These are phyloP conservation scores for Parachaetomium inaequale DNA, from an alignment of 495 filamentous ascomycete genomes.

Conservation along the genomic window DNA sequence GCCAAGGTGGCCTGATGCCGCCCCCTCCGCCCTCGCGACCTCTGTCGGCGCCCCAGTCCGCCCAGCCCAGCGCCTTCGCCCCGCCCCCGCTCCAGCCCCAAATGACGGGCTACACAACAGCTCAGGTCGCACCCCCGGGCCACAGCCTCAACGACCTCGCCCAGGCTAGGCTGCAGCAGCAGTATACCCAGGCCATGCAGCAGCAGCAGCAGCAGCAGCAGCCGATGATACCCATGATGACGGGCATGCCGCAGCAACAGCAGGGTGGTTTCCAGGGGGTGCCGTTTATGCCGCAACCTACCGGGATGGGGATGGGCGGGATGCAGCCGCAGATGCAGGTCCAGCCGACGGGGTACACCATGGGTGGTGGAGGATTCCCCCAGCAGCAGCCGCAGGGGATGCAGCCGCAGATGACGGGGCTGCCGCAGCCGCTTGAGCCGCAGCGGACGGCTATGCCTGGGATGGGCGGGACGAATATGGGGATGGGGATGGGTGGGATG, in stretches of 20 bases:
- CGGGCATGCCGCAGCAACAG: conserved; percentile 38
- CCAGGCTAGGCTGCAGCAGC: conserved; percentile 63
- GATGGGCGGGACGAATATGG: conserved; percentile 49
- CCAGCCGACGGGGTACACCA: conserved; percentile 69
- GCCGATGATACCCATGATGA: conserved; percentile 44
- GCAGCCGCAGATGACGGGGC: conserved; percentile 52
- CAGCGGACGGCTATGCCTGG: conserved; percentile 48
- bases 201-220: conserved; percentile 30
- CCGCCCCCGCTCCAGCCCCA: conserved; percentile 78
- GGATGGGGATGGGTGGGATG: conserved; percentile 18
- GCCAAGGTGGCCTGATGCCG: conserved; percentile 60
- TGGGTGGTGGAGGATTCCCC: conserved; percentile 40
- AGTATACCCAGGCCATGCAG: conserved; percentile 38
- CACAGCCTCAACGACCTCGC: conserved; percentile 71
- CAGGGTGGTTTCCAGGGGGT: conserved; percentile 40
- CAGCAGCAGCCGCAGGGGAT: conserved; percentile 50
- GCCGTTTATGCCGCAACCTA: conserved; percentile 39
- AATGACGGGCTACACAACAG: conserved; percentile 65
- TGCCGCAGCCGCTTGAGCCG: conserved; percentile 50
- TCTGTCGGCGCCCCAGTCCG: conserved; percentile 83
- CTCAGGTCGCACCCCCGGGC: conserved; percentile 62
- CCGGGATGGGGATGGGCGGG: conserved; percentile 20
- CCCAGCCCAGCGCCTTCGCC: conserved; percentile 68
- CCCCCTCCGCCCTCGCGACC: conserved; percentile 82
- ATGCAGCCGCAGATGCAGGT: conserved; percentile 45